Evolutionary conservation across 75 land plant genomes (phyloP).

Genomic region (Gnetum montanum): DNA sequence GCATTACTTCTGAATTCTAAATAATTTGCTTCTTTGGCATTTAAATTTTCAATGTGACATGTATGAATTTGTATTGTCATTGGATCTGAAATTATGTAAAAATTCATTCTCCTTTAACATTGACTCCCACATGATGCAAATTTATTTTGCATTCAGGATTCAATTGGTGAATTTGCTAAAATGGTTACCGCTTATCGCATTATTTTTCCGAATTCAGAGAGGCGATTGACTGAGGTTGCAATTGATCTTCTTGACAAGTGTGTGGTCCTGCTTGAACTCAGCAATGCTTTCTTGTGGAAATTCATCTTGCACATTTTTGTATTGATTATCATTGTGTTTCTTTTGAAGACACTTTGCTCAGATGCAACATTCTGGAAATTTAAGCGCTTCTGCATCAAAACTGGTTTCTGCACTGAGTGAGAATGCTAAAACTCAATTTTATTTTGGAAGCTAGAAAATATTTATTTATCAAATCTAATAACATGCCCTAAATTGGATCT

Average conservation of each 20-base stretch:
- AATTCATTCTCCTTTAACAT: not conserved
- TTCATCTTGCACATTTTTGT: not conserved
- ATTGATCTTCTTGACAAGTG: slow-evolving; percentile 57
- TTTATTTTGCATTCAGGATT: slow-evolving; percentile 33
- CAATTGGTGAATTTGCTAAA: slow-evolving; percentile 67
- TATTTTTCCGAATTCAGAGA: slow-evolving; percentile 76
- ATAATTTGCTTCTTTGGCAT: too few relatives aligned
- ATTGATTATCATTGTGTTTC: not conserved
- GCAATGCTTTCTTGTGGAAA: not conserved
- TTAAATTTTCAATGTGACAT: too few relatives aligned
- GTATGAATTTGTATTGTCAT: too few relatives aligned
- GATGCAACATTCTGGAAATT: slow-evolving; percentile 32
- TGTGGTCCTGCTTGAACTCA: not conserved
- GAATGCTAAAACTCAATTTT: too few relatives aligned
- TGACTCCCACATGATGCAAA: not conserved
- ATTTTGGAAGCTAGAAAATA: too few relatives aligned
- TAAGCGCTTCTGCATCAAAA: slow-evolving; percentile 37
- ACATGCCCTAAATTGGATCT: too few relatives aligned
- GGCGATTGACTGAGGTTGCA: slow-evolving; percentile 52
- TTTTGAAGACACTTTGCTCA: slow-evolving; percentile 63
- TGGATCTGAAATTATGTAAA: too few relatives aligned
- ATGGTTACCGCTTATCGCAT: slow-evolving; percentile 60
- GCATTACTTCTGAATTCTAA: too few relatives aligned
- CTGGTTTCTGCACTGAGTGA: slow-evolving; percentile 28
- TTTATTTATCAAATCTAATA: too few relatives aligned